A percentile compares a stretch with the other conserved stretches of the same genome.
Conservation (phyloP, 2,329 filamentous ascomycete species). For the Rhexocercosporidium sp. region DNA sequence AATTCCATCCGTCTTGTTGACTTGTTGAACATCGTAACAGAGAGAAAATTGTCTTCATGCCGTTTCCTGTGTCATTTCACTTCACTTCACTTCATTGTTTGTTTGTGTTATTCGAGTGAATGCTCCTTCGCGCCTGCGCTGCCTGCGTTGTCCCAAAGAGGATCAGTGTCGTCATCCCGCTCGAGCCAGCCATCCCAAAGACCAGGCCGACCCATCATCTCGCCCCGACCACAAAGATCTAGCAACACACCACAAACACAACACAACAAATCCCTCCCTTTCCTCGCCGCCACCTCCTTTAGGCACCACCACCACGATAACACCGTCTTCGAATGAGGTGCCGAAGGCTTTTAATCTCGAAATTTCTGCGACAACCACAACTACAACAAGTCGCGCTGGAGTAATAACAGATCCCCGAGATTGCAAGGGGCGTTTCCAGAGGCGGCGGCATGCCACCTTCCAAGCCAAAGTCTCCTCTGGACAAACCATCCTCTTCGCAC, state of each 20-base stretch:
- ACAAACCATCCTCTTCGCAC: slow-evolving; percentile 39
- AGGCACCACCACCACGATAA: neutral
- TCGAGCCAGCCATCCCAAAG: slow-evolving; percentile 4
- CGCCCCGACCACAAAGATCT: slow-evolving; percentile 10
- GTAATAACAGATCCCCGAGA: slow-evolving; percentile 16
- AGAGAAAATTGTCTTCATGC: neutral
- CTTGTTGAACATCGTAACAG: neutral
- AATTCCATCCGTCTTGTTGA: neutral
- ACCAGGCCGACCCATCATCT: neutral
- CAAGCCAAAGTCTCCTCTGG: slow-evolving; percentile 42
- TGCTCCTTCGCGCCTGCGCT: neutral
- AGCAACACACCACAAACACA: neutral
- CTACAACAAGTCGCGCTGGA: slow-evolving; percentile 23
- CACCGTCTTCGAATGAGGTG: neutral
- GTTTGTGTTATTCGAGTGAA: neutral
- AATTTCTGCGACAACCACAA: neutral
- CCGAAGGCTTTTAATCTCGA: neutral
- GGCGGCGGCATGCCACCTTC: slow-evolving; percentile 41
- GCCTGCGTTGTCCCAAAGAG: neutral
- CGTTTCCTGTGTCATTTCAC: neutral
- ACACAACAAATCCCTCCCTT: neutral
- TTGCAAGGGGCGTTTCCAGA: slow-evolving; percentile 25
- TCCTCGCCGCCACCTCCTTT: neutral
- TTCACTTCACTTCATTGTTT: neutral
- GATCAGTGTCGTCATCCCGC: slow-evolving; percentile 8